These are phyloP conservation scores for Viola odorata DNA, from an alignment of 345 rosid genomes.

Conservation along the genomic window DNA sequence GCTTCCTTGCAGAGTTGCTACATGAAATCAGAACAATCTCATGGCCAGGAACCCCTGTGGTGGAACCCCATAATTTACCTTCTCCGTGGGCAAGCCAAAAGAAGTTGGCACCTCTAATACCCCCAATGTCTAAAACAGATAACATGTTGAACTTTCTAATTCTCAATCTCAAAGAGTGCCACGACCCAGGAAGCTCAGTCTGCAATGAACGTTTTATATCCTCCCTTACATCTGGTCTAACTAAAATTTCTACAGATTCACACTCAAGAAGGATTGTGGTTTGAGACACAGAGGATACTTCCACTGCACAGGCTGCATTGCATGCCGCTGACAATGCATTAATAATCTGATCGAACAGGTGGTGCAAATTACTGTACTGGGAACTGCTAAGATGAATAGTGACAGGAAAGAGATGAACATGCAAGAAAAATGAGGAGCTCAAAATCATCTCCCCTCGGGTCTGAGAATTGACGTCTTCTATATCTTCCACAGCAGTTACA, in stretches of 20 bases:
- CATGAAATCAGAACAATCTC: constrained; percentile 76
- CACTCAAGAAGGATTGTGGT: constrained; percentile 66
- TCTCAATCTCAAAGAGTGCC: constrained; percentile 59
- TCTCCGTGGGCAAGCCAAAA: constrained; percentile 81
- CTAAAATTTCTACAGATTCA: constrained; percentile 57
- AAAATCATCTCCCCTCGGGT: constrained; percentile 53
- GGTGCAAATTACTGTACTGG: constrained; percentile 38
- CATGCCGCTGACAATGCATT: constrained; percentile 32
- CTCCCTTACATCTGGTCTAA: constrained; percentile 53
- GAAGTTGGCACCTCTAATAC: constrained; percentile 50
- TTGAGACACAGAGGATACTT: constrained; percentile 38
- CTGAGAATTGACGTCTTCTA: constrained; percentile 47
- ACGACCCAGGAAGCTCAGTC: constrained; percentile 84
- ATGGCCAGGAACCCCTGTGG: constrained; percentile 47
- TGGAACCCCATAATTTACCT: constrained; percentile 70
- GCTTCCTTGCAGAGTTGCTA: constrained; percentile 72
- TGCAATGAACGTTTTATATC: constrained; percentile 51
- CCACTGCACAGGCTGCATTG: constrained; percentile 24
- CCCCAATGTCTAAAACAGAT: constrained; percentile 70
- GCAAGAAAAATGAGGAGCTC: constrained; percentile 60
- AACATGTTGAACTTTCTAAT: constrained; percentile 54
- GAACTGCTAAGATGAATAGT: constrained; percentile 39
- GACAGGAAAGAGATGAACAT: constrained; percentile 47
- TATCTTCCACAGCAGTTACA: constrained; percentile 46
- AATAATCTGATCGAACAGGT: constrained; percentile 46